These are phyloP conservation scores for Mucor plumbeus DNA, from an alignment of 371 early-diverging fungal species.

Conservation along the genomic window DNA sequence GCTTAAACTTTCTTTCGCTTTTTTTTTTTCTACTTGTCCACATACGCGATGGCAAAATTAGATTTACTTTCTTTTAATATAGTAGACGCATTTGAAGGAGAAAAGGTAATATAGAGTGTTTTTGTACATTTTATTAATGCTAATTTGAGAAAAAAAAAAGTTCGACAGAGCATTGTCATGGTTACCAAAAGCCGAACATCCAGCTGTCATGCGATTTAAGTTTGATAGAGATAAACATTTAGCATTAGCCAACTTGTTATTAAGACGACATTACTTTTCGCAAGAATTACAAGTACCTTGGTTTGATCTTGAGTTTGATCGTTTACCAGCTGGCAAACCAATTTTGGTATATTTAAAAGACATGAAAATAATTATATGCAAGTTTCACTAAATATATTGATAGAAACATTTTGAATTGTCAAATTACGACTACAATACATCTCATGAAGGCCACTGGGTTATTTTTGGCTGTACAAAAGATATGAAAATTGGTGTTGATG, in stretches of 20 bases:
- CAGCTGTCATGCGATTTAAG: conserved; percentile 36
- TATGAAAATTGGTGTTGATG: conserved; percentile 58
- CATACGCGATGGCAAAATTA: neutral
- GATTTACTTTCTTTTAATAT: conserved; percentile 31
- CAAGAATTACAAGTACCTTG: conserved; percentile 28
- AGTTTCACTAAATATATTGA: neutral
- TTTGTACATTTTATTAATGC: neutral
- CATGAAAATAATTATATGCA: neutral
- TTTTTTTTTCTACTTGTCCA: neutral
- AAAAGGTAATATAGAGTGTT: conserved; percentile 12
- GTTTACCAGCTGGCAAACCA: conserved; percentile 31
- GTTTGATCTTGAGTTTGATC: conserved; percentile 30
- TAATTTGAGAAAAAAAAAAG: conserved; percentile 13
- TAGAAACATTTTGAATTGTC: conserved; percentile 4
- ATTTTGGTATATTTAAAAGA: conserved; percentile 13
- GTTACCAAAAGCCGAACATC: conserved; percentile 35
- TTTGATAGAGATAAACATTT: conserved; percentile 38
- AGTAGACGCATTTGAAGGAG: conserved; percentile 25
- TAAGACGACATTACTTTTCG: conserved; percentile 43
- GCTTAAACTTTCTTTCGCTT: neutral
- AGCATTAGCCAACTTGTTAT: conserved; percentile 38
- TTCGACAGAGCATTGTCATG: conserved; percentile 37
- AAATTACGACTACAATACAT: conserved; percentile 56
- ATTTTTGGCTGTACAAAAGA: conserved; percentile 39
- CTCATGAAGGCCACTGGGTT: conserved; percentile 73